These are phyloP conservation scores for Rhizophagus prolifer DNA, from an alignment of 192 early-diverging fungal genomes.

Conservation along the genomic window DNA sequence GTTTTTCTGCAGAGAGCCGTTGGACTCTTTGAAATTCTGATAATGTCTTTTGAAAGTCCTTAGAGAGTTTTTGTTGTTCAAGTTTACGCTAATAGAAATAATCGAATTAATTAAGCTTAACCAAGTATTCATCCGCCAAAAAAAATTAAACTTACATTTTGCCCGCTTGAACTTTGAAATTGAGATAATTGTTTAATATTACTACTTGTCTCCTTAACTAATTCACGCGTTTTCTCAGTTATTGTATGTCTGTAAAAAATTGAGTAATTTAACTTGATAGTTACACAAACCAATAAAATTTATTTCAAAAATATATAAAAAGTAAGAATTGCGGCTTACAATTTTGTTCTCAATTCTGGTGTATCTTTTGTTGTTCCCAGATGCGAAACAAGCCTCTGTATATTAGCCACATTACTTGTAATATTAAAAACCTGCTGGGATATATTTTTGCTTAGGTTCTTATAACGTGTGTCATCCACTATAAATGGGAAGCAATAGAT, in stretches of 20 bases:
- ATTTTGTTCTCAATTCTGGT: constrained; percentile 65
- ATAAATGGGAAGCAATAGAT: neutral
- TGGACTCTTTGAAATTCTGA: constrained; percentile 87
- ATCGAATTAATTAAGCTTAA: neutral
- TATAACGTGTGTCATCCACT: neutral
- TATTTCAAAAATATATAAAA: neutral
- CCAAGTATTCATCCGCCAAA: neutral
- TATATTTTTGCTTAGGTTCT: constrained; percentile 5
- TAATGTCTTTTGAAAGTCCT: constrained; percentile 92
- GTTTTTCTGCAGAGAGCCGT: constrained; percentile 78
- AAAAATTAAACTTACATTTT: constrained; percentile 34
- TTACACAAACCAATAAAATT: constrained; percentile 10
- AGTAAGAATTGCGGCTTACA: constrained; percentile 49
- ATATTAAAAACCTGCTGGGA: constrained; percentile 7
- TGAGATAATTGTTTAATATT: constrained; percentile 76
- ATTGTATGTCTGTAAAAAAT: constrained; percentile 57
- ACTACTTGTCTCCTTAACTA: constrained; percentile 74
- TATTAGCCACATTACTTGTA: constrained; percentile 79
- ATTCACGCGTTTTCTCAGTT: constrained; percentile 78
- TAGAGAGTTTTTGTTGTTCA: constrained; percentile 90
- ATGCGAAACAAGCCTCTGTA: constrained; percentile 72
- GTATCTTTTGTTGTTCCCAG: constrained; percentile 81
- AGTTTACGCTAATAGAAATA: constrained; percentile 60
- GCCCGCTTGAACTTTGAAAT: constrained; percentile 44
- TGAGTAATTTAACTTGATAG: neutral